These are phyloP conservation scores for Ophiostoma sp. DNA, from an alignment of 2,329 filamentous ascomycete genomes.

Conservation along the genomic window DNA sequence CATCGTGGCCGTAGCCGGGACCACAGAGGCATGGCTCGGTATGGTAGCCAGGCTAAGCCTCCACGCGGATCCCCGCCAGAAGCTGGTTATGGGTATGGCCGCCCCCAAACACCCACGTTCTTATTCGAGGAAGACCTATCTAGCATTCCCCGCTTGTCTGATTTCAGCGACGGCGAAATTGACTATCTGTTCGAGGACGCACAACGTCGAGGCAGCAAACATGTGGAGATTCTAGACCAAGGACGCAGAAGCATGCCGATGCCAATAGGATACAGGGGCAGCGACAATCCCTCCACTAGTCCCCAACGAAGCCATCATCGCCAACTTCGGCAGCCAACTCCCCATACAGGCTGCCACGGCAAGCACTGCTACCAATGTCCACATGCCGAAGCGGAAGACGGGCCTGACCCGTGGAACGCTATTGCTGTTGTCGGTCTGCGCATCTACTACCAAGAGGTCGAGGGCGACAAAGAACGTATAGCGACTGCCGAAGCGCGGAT, in stretches of 20 bases:
- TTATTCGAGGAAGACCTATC: constrained; percentile 27
- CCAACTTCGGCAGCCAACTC: neutral
- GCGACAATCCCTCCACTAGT: neutral
- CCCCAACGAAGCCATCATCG: neutral
- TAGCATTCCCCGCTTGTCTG: constrained; percentile 30
- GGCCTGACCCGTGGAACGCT: constrained; percentile 54
- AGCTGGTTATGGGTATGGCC: neutral
- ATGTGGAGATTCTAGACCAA: neutral
- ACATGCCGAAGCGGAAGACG: neutral
- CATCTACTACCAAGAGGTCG: constrained; percentile 47
- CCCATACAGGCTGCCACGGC: neutral
- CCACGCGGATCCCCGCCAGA: too few species aligned
- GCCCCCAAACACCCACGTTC: neutral
- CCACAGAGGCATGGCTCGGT: neutral
- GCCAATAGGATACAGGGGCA: neutral
- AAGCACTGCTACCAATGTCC: neutral
- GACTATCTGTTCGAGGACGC: constrained; percentile 29
- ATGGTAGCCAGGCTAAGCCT: neutral
- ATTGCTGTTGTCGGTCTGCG: constrained; percentile 56
- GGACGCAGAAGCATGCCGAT: neutral
- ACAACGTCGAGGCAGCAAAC: constrained; percentile 14
- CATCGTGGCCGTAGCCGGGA: too few species aligned
- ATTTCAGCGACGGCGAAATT: constrained; percentile 32
- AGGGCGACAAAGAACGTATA: constrained; percentile 14
- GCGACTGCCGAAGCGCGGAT: neutral